Evolutionary conservation across 129 eudicot genomes (phyloP), one percentile per base, ranked within the genome.

Genomic region (Oenanthe sinensis): DNA sequence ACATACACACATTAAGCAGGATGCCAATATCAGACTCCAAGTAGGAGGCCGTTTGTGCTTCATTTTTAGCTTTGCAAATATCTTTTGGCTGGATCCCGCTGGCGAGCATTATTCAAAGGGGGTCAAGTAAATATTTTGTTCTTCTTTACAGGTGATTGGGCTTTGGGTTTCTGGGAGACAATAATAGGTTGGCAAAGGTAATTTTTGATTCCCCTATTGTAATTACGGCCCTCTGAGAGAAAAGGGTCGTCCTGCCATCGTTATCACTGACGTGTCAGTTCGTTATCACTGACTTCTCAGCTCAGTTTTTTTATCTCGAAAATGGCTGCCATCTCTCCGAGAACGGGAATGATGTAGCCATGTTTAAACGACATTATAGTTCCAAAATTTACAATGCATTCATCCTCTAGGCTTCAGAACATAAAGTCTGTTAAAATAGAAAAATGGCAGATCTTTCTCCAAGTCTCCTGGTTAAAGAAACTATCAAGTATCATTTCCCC

Each of bases 1-100:
- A 24, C 67, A 48, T 48, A 2, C 19, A 58, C 4, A n/a, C 68
- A n/a, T 30, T 24, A 60, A 60, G 68, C 36, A 60, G 15, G 68
- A 60, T 9, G 26, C 3, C 65, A 2, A 85, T 85, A 81, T 90
- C 88, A 13, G 89, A 88, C 77, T 72, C 73, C n/a, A 85, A 77
- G 81, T 58, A 39, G 76, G 81, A 5, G 63, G 44, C 43, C 63
- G 28, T 37, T 71, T 36, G 58, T 55, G 22, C 65, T 52, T 60
- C 3, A 60, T n/a, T 8, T 60, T 80, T 52, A 55, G 75, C 82
- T 52, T 76, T 83, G 74, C 82, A 15, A 84, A 76, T 83, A 80
- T 81, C 58, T 58, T 81, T 83, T 48, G 83, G 40, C 75, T 75
- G 81, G 42, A 77, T 52, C 63, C 71, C 44, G 28, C 44, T 79